Evolutionary conservation across 2,329 filamentous ascomycete genomes (phyloP).

Genomic region (Graphilbum fragrans): DNA sequence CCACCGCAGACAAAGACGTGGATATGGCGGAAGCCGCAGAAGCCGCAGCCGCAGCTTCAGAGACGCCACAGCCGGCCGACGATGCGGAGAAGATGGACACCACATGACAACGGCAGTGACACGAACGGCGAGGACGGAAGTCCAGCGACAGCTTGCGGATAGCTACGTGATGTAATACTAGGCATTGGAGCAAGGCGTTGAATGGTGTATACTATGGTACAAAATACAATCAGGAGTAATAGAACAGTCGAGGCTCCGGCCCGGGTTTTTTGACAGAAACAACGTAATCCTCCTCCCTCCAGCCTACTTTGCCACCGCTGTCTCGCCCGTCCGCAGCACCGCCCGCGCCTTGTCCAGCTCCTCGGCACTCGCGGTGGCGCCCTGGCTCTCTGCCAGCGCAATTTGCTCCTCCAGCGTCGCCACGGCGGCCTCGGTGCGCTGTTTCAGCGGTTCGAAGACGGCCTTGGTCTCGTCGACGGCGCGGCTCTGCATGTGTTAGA

Average conservation of each 20-base stretch:
- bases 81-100: constrained; percentile 57
- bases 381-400: constrained; percentile 42
- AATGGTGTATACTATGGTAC: no score
- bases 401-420: constrained; percentile 65
- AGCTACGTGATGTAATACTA: no score
- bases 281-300: background rate
- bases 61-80: constrained; percentile 20
- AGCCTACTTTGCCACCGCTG: constrained; percentile 16
- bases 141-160: no score
- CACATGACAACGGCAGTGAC: constrained; percentile 15
- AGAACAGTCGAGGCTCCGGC: no score
- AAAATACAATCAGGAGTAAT: no score
- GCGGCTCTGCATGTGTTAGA: constrained; percentile 42
- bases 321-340: constrained; percentile 37
- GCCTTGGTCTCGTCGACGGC: constrained; percentile 81
- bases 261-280: no score
- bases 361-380: constrained; percentile 23
- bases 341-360: constrained; percentile 45
- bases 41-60: background rate
- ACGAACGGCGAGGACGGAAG: no score
- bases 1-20: constrained; percentile 29
- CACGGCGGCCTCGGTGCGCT: constrained; percentile 60
- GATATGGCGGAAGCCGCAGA: constrained; percentile 41
- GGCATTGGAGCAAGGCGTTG: no score
- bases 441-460: constrained; percentile 60